Evolutionary conservation across 805 yeast genomes (phyloP).

Genomic region (Pichia californica): DNA sequence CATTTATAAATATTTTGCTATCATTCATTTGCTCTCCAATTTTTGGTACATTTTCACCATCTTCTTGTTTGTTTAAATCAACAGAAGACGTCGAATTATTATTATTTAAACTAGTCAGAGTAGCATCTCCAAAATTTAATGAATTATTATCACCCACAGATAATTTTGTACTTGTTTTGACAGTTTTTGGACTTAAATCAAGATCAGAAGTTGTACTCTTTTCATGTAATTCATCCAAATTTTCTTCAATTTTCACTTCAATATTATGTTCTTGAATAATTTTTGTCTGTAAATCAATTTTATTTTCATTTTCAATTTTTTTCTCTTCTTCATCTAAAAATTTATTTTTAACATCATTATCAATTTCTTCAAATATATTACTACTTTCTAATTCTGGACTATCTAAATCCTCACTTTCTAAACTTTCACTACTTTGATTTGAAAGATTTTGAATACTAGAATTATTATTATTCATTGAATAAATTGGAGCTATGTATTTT

Average conservation of each 20-base stretch:
- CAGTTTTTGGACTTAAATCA: too few species aligned
- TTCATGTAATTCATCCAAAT: not conserved
- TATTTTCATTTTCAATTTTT: conserved; percentile 2
- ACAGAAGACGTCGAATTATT: not conserved
- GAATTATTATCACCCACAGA: not conserved
- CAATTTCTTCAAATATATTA: conserved; percentile 5
- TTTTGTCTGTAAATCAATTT: not conserved
- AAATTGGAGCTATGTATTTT: conserved; percentile 1
- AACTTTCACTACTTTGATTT: conserved; percentile 5
- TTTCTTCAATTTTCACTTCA: not conserved
- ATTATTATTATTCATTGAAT: not conserved
- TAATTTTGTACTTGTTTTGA: not conserved
- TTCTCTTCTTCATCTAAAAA: conserved; percentile 1
- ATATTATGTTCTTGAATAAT: not conserved
- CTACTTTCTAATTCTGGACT: conserved; percentile 1
- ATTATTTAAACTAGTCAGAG: not conserved
- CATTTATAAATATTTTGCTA: not conserved
- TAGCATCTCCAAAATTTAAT: not conserved
- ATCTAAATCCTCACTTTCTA: conserved; percentile 1
- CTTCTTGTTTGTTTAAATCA: not conserved
- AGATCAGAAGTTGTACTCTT: too few species aligned
- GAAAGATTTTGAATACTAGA: not conserved
- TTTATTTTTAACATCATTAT: not conserved
- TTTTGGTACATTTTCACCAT: not conserved
- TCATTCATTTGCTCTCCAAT: not conserved